Evolutionary conservation across 2,329 filamentous ascomycete species (phyloP), one percentile per base, ranked within the genome.

Genomic region (Paraphoma chrysanthemicola): DNA sequence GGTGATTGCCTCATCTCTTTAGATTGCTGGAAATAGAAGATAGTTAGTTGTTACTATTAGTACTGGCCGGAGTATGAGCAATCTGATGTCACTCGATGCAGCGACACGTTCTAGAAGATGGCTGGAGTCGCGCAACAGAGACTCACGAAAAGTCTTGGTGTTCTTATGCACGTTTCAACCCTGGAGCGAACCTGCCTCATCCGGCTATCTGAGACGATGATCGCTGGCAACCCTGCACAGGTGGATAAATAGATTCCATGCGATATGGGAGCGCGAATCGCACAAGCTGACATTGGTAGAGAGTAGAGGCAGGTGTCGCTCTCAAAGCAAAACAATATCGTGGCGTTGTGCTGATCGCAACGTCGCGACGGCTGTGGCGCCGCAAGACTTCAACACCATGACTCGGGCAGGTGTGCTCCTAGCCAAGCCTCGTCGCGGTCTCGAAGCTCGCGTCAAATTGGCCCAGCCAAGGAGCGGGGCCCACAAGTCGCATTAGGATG

Each of bases 151-250:
- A 47, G 44, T 51, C 56, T 62, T 57, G 59, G 59, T 53, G 38
- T 18, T 33, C 17, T 54, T 18, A 33, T 55, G 48, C 44, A 47
- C 33, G 59, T 61, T 61, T 61, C 59, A 43, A 5, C 29, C 42
- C 23, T 50, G 8, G 31, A 28, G 31, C 48, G 50, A 51, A 42
- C 56, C 8, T 57, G 46, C 56, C 54, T 39, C 36, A 44, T 41
- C 28, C 49, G 59, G 50, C 14, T 38, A 29, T 52, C 52, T 44
- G 53, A 59, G 53, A 47, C 23, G 2, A 44, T 36, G 33, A 36
- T 36, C 41, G 16, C 33, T 16, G 30, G 8, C 3, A 33, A 51
- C 11, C n/a, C 39, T 38, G 31, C 51, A 44, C 48, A 54, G 11
- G 44, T 23, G 17, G 11, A 50, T 23, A 30, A 11, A 33, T 28